A percentile compares a stretch with the other conserved stretches of the same genome.
Evolutionary conservation across 768 basidiomycete genomes (phyloP).

Genomic region (Paxillus ammoniavirescens): DNA sequence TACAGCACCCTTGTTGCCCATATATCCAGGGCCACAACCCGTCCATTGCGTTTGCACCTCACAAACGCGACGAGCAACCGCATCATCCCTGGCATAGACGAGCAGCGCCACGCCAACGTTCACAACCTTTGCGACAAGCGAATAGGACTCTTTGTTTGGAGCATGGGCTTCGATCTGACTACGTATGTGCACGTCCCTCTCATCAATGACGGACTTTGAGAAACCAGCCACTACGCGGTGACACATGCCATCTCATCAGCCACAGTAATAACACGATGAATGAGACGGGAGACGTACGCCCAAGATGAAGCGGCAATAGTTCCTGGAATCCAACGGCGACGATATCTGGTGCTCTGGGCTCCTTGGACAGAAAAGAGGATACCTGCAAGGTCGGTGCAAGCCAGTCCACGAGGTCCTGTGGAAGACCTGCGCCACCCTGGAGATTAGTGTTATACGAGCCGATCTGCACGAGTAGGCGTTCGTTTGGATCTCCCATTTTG

Average conservation of each 20-base stretch:
- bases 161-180: slow-evolving; percentile 71
- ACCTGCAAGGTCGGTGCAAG: slow-evolving; percentile 79
- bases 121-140: slow-evolving; percentile 73
- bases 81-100: slow-evolving; percentile 78
- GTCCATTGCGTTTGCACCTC: slow-evolving; percentile 78
- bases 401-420: slow-evolving; percentile 92
- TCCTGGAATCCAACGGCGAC: slow-evolving; percentile 95
- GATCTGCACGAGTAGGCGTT: slow-evolving; percentile 65
- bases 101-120: slow-evolving; percentile 88
- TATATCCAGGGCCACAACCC: slow-evolving; percentile 65
- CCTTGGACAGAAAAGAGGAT: slow-evolving; percentile 64
- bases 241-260: slow-evolving; percentile 7
- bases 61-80: slow-evolving; percentile 54
- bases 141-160: slow-evolving; percentile 71
- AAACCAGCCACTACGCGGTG: slow-evolving; percentile 66
- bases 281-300: slow-evolving; percentile 52
- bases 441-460: slow-evolving; percentile 92
- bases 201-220: slow-evolving; percentile 66
- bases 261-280: not conserved
- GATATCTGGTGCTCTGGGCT: slow-evolving; percentile 73
- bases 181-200: slow-evolving; percentile 69
- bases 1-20: slow-evolving; percentile 97
- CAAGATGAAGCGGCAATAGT: slow-evolving; percentile 83
- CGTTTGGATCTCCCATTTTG: slow-evolving; percentile 18
- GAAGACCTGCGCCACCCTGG: slow-evolving; percentile 69